Base-by-base conservation (phyloP, 148 eudicot species). In the Vaccinium vitisidaea region DNA sequence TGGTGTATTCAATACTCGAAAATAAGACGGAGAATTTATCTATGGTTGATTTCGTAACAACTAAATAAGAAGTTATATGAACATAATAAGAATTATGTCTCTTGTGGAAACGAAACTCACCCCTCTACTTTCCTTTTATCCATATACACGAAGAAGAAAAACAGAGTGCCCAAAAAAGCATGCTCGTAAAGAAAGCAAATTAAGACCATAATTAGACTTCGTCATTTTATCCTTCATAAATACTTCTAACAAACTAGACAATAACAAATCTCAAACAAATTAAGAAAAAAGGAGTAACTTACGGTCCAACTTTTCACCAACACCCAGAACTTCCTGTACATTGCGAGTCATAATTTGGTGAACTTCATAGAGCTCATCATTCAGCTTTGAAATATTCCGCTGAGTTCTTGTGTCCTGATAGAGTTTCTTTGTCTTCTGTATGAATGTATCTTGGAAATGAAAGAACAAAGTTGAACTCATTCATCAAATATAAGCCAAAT, bases 281-380 rank as follows among this genome's bases (percentile, higher is more conserved):
- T 80, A 43, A 52, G 55, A 5, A 18, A 48, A 52, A 23, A n/a
- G 74, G 0, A 80, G 77, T 61, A 59, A 93, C 99, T 96, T 93
- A 96, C 98, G 99, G 84, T 96, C 98, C 91, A 96, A 85, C 88
- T 96, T 96, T 96, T 96, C 99, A 87, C 99, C 99, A 85, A 96
- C 98, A 87, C 99, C 99, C 81, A 96, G 95, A 88, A 96, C 99
- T 87, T 96, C 99, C 65, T 96, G 99, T 67, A 96, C 99, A 87
- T 96, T 96, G 75, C 98, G 95, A 50, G 99, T 96, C 99, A 95
- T 96, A 82, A 96, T 93, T 88, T 96, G 99, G 88, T 96, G 99
- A 85, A 96, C 98, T 91, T 96, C 99, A 90, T 94, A 93, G 69
- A 95, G 98, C 85, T 97, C 99, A 87, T 97, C 99, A 86, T 95